Evolutionary conservation across 768 basidiomycete genomes (phyloP), one percentile per base, ranked within the genome.

Genomic region (Mycena olivaceomarginata): DNA sequence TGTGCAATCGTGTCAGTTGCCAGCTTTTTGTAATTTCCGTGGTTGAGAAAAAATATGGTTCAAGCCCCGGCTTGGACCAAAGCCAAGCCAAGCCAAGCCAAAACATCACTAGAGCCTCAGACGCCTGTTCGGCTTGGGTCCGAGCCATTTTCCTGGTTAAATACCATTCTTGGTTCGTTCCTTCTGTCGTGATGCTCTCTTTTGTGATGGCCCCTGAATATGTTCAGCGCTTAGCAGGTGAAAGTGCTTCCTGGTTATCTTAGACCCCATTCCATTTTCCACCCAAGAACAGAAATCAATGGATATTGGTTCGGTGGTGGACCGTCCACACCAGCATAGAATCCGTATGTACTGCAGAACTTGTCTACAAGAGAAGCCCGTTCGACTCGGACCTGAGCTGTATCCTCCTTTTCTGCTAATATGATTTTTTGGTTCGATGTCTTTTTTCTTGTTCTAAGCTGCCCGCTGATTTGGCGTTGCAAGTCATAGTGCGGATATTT

Each of bases 171-270:
- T 56, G 18, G 22, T 56, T 22, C 20, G 53, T n/a, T 56, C 53
- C 53, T 56, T 56, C 53, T 56, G n/a, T 56, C 53, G 53, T 56
- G 53, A 56, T 56, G n/a, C 53, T 51, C 48, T 51, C 48, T 51
- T 51, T 51, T 51, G 48, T 51, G 48, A 51, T 9, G 48, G 7
- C 48, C 48, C 7, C 48, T 51, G 48, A 51, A 51, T 10, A 15
- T 51, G 15, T 51, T 51, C 15, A 51, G 48, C 48, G 48, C 48
- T 51, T 51, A 9, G 48, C 48, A 51, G 48, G 9, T 16, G 48
- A 51, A 51, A 51, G 18, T 7, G 48, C 43, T 51, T 51, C 48
- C 48, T 15, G 48, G 48, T 51, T 51, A 51, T 51, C 48, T 51
- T 51, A 51, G 48, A 51, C 13, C 15, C 48, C 48, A 51, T 7